Conservation (phyloP, 2,329 filamentous ascomycete species). For the Amylocarpus encephaloides region DNA sequence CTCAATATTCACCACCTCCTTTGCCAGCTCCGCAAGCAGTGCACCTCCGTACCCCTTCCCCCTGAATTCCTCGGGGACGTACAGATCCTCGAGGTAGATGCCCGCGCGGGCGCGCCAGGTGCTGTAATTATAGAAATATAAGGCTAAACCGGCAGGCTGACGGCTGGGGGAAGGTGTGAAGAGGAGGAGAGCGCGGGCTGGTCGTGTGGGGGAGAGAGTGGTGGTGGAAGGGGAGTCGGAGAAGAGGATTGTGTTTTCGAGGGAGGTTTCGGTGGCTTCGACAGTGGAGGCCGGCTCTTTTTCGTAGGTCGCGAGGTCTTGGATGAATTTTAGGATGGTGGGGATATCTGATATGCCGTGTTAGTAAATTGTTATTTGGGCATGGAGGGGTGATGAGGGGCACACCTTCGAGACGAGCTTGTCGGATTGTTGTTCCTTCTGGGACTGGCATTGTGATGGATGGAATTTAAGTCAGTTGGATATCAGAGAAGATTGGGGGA, state of each 20-base stretch:
- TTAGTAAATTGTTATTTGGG: slow-evolving; percentile 2
- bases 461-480: neutral
- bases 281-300: slow-evolving; percentile 62
- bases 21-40: slow-evolving; percentile 70
- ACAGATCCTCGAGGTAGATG: slow-evolving; percentile 93
- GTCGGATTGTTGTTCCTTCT: slow-evolving; percentile 38
- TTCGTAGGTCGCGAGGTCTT: slow-evolving; percentile 83
- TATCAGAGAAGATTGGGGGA: neutral
- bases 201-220: slow-evolving; percentile 47
- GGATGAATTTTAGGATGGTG: slow-evolving; percentile 74
- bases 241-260: slow-evolving; percentile 73
- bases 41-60: slow-evolving; percentile 73
- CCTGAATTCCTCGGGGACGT: slow-evolving; percentile 64
- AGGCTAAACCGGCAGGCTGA: slow-evolving; percentile 64
- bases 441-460: slow-evolving; percentile 16
- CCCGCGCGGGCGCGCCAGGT: slow-evolving; percentile 86
- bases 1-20: slow-evolving; percentile 64
- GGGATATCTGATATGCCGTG: slow-evolving; percentile 57
- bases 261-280: slow-evolving; percentile 66
- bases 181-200: slow-evolving; percentile 51
- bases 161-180: slow-evolving; percentile 27
- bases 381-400: neutral
- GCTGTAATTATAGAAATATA: slow-evolving; percentile 94
- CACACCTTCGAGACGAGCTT: slow-evolving; percentile 54
- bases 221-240: slow-evolving; percentile 44